Base-by-base conservation (phyloP, 805 yeast species). In the Candida pini region DNA sequence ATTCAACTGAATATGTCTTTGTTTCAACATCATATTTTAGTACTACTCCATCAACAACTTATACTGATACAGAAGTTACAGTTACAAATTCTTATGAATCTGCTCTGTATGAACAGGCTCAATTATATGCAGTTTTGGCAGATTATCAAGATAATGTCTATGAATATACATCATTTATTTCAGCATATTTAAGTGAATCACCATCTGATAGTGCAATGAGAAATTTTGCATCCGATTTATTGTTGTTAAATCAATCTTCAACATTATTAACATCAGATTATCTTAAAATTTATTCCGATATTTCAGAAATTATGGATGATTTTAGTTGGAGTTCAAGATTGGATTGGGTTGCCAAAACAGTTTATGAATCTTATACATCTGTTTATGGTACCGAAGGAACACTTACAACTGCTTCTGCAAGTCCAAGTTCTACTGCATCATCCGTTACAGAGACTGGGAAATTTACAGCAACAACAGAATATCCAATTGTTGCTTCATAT, bases 131-230 rank as follows among this genome's bases (percentile, higher is more conserved):
- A 3, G 40, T 36, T 14, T 16, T 33, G 5, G 31, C n/a, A 5
- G 40, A 36, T 29, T 36, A 36, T 18, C 31, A 31, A 20, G n/a
- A 9, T 9, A 36, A 36, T n/a, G 31, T 36, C 24, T 31, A 29
- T 18, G 33, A 36, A 15, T 36, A 36, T 18, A 36, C 40, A n/a
- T 32, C 36, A 13, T 25, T 29, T n/a, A 13, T 36, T 24, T 29
- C 28, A 6, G 28, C 32, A 5, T 36, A 36, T 16, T 9, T 36
- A 9, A 25, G 31, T 22, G 23, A 18, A 6, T 9, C 21, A 6
- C 28, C 23, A 14, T 18, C 28, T 2, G 32, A 26, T 6, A 20
- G 33, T 6, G 27, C 29, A 3, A 25, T 36, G 20, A 21, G 28
- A 8, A 24, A 21, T 5, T 36, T 36, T 26, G 31, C 26, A 3